Evolutionary conservation across 139 green algal genomes (phyloP), one percentile per base, ranked within the genome.

Genomic region (Zygnema cylindricum): DNA sequence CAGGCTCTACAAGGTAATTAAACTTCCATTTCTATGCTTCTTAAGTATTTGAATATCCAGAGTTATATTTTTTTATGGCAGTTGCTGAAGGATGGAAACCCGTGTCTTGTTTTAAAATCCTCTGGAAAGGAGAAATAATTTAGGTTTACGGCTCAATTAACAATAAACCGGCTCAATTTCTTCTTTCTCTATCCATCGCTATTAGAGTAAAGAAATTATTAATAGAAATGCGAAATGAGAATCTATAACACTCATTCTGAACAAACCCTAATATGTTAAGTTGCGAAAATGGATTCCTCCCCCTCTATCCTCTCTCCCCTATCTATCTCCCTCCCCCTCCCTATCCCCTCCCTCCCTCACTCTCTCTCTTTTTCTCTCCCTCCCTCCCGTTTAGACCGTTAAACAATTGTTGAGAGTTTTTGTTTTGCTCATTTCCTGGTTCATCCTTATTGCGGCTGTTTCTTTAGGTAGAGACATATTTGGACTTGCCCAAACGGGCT

Each of bases 401-500:
- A n/a, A n/a, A n/a, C n/a, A n/a, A n/a, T n/a, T n/a, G n/a, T n/a
- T n/a, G n/a, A n/a, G n/a, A n/a, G n/a, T n/a, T n/a, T n/a, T n/a
- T n/a, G n/a, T n/a, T n/a, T n/a, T n/a, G n/a, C n/a, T n/a, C n/a
- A n/a, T n/a, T n/a, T n/a, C n/a, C n/a, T n/a, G n/a, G n/a, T n/a
- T n/a, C n/a, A n/a, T n/a, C n/a, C n/a, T n/a, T n/a, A n/a, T n/a
- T n/a, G n/a, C n/a, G n/a, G n/a, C n/a, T n/a, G n/a, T n/a, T n/a
- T n/a, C n/a, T 23, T 35, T 69, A 90, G 88, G 88, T 30, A 42
- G 84, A 54, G 98, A 99, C 88, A 94, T 99, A 32, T 98, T 99
- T 84, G 98, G 96, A 1, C 94, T 99, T 33, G 98, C 98, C 55
- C 98, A 99, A 91, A 99, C 98, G 21, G 98, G 98, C 11, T 97